Base-by-base conservation (phyloP, 352 stramenopile species). In the Phytopythium oedochilum region DNA sequence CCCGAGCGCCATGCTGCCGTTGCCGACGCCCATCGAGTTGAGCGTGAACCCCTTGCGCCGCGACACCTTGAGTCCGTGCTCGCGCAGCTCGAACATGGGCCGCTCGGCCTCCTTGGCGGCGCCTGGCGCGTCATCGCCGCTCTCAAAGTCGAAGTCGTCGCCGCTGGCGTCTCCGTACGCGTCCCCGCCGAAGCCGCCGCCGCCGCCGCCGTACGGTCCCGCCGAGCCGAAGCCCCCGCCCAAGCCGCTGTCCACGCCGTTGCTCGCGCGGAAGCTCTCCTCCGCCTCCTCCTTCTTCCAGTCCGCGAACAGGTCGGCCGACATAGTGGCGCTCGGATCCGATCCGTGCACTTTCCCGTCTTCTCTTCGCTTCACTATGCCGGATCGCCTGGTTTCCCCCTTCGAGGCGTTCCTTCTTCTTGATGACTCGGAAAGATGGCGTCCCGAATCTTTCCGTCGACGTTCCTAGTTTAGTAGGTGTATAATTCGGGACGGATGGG, bases 281-380 rank as follows among this genome's bases (percentile, higher is more conserved):
- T 59, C 29, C 58, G 79, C 71, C 67, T 92, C 76, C 57, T 95
- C 85, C 35, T 90, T 89, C 71, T 89, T 82, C 85, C 85, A 95
- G 68, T 95, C 85, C 35, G 85, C 85, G 63, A 95, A 95, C 45
- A 95, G 73, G 74, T 95, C 85, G 57, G 83, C 81, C 58, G 85
- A 95, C 85, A 95, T 95, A 57, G 17, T 72, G 11, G 40, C 46
- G 36, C 31, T 18, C 47, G 11, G 18, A 25, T 2, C 46, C n/a
- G 25, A 17, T 32, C 20, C 5, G 28, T 18, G 46, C n/a, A 53
- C 31, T 53, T 38, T 38, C 46, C 46, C 46, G 22, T 39, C 45
- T 17, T 39, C 45, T 17, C 45, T 25, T 52, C 17, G 17, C 29
- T 52, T 52, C 17, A 25, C 42, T 48, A 48, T 48, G 42, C 14